Percentiles rank a stretch among this genome's conserved stretches.
Evolutionary conservation across 352 stramenopile genomes (phyloP).

Genomic region (Saprolegnia parasitica): DNA sequence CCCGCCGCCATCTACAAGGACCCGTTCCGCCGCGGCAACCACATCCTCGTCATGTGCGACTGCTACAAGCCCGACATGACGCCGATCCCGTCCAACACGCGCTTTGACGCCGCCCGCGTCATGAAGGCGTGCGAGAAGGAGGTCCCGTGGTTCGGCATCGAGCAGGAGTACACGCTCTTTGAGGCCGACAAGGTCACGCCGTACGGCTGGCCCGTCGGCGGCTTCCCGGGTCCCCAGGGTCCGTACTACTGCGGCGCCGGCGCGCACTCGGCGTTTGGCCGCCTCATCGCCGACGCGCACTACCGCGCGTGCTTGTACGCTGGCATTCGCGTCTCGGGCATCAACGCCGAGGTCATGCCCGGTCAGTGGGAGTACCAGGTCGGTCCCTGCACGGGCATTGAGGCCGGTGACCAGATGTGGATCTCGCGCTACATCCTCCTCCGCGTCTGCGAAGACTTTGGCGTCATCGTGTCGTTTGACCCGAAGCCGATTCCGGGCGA

Average conservation of each 20-base stretch:
- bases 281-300: slow-evolving; percentile 91
- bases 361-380: slow-evolving; percentile 98
- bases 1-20: slow-evolving; percentile 93
- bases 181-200: slow-evolving; percentile 81
- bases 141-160: slow-evolving; percentile 93
- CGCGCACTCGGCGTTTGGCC: slow-evolving; percentile 94
- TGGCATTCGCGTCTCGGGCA: slow-evolving; percentile 93
- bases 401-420: slow-evolving; percentile 95
- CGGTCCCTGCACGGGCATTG: slow-evolving; percentile 94
- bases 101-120: slow-evolving; percentile 65
- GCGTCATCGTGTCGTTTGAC: slow-evolving; percentile 95
- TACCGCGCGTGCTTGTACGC: slow-evolving; percentile 95
- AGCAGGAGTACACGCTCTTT: slow-evolving; percentile 97
- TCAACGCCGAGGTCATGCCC: slow-evolving; percentile 98
- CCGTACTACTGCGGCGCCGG: slow-evolving; percentile 93
- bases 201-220: slow-evolving; percentile 89
- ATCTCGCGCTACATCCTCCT: slow-evolving; percentile 96
- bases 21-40: slow-evolving; percentile 92
- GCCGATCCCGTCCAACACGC: slow-evolving; percentile 90
- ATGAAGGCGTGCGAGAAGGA: slow-evolving; percentile 56
- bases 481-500: slow-evolving; percentile 97
- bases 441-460: slow-evolving; percentile 96
- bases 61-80: slow-evolving; percentile 93
- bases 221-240: slow-evolving; percentile 85
- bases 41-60: slow-evolving; percentile 97